Percentiles rank a stretch among this genome's conserved stretches.
phyloP scores from a whole-genome alignment of 495 filamentous ascomycete species.

The Talaromyces ruber region DNA sequence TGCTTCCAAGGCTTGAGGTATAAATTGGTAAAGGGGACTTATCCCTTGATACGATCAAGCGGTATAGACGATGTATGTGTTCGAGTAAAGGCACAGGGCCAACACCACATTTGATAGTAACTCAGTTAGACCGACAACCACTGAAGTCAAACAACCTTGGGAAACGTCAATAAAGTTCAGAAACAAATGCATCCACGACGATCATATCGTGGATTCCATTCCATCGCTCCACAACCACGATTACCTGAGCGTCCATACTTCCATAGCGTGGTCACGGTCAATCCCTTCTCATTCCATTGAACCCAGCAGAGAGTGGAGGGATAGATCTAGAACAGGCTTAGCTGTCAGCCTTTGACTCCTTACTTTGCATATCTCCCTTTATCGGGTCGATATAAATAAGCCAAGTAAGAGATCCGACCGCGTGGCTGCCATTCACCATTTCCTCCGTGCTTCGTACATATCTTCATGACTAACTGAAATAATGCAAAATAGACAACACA shows the following conservation, averaged over 20 bases:
- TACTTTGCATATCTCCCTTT: neutral
- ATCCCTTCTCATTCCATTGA: neutral
- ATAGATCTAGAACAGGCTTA: neutral
- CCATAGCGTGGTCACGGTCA: neutral
- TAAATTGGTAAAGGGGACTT: neutral
- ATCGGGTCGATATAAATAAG: neutral
- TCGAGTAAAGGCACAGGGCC: neutral
- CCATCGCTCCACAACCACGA: neutral
- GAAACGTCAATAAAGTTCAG: neutral
- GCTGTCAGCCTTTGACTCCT: neutral
- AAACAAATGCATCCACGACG: neutral
- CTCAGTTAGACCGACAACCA: neutral
- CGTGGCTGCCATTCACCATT: conserved; percentile 4
- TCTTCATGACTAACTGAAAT: neutral
- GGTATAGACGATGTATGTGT: neutral
- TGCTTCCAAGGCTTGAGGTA: neutral
- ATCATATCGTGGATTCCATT: neutral
- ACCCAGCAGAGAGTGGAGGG: neutral
- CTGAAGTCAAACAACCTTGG: neutral
- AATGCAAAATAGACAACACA: neutral
- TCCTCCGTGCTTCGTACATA: neutral
- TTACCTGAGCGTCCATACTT: neutral
- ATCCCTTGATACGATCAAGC: neutral
- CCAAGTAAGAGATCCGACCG: neutral
- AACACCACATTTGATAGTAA: neutral